Percentiles rank a stretch among this genome's conserved stretches.
These are phyloP conservation scores for Chlorella sp. DNA, from an alignment of 139 green algal genomes.

Conservation along the genomic window DNA sequence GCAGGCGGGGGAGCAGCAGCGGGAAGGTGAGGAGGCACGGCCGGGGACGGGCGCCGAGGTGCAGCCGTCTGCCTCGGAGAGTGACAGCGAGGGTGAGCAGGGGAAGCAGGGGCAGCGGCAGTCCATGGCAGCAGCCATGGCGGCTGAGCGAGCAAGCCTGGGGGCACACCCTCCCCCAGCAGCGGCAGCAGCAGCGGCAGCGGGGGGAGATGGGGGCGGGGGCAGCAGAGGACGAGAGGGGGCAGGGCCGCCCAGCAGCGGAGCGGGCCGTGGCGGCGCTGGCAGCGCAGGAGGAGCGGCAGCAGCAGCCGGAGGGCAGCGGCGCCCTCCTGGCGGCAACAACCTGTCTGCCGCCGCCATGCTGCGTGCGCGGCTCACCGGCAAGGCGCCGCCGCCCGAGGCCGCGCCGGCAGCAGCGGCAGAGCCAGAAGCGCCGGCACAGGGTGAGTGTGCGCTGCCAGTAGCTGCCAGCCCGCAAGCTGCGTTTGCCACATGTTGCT, in stretches of 20 bases:
- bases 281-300: neutral
- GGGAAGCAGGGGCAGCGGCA: neutral
- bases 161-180: neutral
- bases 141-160: conserved; percentile 5
- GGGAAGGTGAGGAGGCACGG: conserved; percentile 27
- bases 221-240: neutral
- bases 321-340: neutral
- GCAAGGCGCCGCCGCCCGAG: conserved; percentile 27
- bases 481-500: neutral
- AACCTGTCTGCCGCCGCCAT: conserved; percentile 72
- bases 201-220: neutral
- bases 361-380: conserved; percentile 63
- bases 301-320: neutral
- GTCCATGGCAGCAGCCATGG: conserved; percentile 13
- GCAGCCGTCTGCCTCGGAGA: neutral
- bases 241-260: neutral
- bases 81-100: neutral
- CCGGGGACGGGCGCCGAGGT: neutral
- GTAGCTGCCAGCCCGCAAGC: neutral
- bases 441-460: neutral
- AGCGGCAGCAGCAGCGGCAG: neutral
- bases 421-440: neutral
- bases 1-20: conserved; percentile 5
- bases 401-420: neutral
- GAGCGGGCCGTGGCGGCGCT: no score